Conservation (phyloP, 306 rosid genomes). For the Amphicarpaea edgeworthii region DNA sequence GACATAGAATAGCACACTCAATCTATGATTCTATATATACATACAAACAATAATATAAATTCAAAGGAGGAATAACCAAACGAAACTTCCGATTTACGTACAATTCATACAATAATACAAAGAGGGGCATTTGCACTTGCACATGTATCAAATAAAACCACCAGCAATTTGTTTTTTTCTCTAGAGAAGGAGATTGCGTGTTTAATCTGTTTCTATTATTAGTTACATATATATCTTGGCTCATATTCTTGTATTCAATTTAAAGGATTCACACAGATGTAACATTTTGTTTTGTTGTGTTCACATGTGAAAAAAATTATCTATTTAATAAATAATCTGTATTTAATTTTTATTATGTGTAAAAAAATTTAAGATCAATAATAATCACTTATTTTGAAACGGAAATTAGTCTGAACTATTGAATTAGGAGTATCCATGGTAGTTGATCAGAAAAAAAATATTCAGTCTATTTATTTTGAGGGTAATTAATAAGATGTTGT, state of each 20-base stretch:
- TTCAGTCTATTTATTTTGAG: too few species aligned
- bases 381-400: too few species aligned
- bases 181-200: slow-evolving; percentile 18
- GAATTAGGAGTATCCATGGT: too few species aligned
- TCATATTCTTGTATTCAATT: too few species aligned
- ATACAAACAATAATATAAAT: slow-evolving; percentile 45
- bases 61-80: slow-evolving; percentile 49
- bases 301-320: too few species aligned
- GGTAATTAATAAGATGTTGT: not conserved
- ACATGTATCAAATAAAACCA: slow-evolving; percentile 34
- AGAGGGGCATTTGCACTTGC: slow-evolving; percentile 17
- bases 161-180: slow-evolving; percentile 36
- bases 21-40: slow-evolving; percentile 26
- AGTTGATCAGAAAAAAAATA: too few species aligned
- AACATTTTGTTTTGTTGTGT: too few species aligned
- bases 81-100: slow-evolving; percentile 55
- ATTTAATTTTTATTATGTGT: too few species aligned
- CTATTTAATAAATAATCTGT: too few species aligned
- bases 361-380: too few species aligned
- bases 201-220: slow-evolving; percentile 15
- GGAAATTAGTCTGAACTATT: too few species aligned
- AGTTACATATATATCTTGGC: not conserved
- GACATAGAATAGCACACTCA: slow-evolving; percentile 50
- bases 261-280: too few species aligned
- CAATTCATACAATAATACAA: slow-evolving; percentile 48